A percentile compares a stretch with the other conserved stretches of the same genome.
phyloP scores from a whole-genome alignment of 306 rosid genomes.

The Vigna mungo region DNA sequence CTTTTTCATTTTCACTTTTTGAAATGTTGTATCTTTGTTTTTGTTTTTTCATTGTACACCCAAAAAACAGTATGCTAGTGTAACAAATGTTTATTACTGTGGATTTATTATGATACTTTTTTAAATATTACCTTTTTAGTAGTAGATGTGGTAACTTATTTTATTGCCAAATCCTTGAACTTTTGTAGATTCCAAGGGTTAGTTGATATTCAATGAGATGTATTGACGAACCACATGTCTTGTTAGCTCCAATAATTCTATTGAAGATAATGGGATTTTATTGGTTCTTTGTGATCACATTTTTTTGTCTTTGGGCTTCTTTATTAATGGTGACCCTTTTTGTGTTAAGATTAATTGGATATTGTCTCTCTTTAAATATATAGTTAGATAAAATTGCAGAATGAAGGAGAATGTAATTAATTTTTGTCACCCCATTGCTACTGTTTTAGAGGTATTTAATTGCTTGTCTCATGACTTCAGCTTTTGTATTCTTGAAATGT shows the following conservation, averaged over 20 bases:
- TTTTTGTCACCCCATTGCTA: background rate
- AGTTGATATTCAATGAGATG: constrained; percentile 8
- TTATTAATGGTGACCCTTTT: background rate
- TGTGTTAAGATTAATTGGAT: background rate
- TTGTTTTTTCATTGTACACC: background rate
- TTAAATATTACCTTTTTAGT: background rate
- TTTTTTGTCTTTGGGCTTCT: background rate
- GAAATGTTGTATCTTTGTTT: constrained; percentile 7
- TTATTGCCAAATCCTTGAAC: constrained; percentile 19
- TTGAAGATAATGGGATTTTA: constrained; percentile 15
- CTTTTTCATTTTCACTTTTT: background rate
- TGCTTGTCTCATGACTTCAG: constrained; percentile 33
- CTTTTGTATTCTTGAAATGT: background rate
- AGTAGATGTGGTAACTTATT: constrained; percentile 4
- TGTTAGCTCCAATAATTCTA: background rate
- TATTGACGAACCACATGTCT: constrained; percentile 1
- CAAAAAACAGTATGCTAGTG: constrained; percentile 10
- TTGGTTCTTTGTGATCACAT: constrained; percentile 13
- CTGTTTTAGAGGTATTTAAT: background rate
- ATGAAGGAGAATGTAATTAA: background rate
- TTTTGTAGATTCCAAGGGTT: background rate
- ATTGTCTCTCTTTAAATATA: background rate
- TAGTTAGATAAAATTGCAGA: constrained; percentile 8
- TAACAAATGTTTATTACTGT: background rate
- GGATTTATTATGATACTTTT: constrained; percentile 4